Evolutionary conservation across 495 filamentous ascomycete species (phyloP).

Genomic region (Symbiotaphrina buchneri): DNA sequence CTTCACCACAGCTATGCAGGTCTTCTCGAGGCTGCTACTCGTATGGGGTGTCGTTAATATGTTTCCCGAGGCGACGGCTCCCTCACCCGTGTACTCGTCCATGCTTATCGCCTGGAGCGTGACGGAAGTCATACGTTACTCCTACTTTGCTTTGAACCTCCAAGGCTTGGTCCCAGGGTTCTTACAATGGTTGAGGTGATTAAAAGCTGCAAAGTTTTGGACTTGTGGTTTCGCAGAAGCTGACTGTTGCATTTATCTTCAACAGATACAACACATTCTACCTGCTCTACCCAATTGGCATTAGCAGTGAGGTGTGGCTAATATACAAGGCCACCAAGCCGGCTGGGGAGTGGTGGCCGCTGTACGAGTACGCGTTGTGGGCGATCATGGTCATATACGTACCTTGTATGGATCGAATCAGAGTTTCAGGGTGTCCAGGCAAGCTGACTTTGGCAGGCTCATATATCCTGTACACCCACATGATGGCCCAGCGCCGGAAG

Average conservation of each 20-base stretch:
- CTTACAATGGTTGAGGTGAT: constrained; percentile 17
- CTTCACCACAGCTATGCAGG: constrained; percentile 28
- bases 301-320: constrained; percentile 62
- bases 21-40: constrained; percentile 26
- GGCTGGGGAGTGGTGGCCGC: constrained; percentile 23
- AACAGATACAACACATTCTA: constrained; percentile 72
- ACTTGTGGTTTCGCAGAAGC: not conserved
- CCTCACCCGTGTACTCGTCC: constrained; percentile 14
- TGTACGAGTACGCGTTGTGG: constrained; percentile 34
- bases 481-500: constrained; percentile 76
- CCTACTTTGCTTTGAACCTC: constrained; percentile 22
- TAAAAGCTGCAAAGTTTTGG: not conserved
- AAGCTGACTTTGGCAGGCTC: constrained; percentile 30
- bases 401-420: constrained; percentile 34
- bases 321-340: constrained; percentile 40
- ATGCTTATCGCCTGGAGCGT: constrained; percentile 30
- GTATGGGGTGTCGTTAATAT: constrained; percentile 24
- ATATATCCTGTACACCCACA: constrained; percentile 77
- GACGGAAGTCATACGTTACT: constrained; percentile 26
- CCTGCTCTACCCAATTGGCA: constrained; percentile 79
- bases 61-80: constrained; percentile 15
- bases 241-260: constrained; percentile 4
- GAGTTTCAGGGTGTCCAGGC: not conserved
- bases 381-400: constrained; percentile 51
- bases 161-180: constrained; percentile 11